These are phyloP conservation scores for Termitomyces sp. DNA, from an alignment of 768 basidiomycete species.

Conservation along the genomic window DNA sequence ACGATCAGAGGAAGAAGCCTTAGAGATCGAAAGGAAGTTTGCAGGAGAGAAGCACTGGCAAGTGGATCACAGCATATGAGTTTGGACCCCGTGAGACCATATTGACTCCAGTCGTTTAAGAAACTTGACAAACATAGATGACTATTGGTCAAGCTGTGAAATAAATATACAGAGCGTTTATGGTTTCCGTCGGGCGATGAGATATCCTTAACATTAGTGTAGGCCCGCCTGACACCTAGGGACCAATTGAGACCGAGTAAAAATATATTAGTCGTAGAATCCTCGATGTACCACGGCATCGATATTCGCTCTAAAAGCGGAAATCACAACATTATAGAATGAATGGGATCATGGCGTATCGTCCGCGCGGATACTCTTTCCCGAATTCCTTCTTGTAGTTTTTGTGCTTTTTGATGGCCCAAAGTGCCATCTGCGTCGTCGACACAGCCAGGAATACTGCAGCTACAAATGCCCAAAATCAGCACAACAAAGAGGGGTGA, in stretches of 20 bases:
- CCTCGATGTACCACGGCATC: not conserved
- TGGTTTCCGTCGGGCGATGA: no score
- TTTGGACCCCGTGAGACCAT: not conserved
- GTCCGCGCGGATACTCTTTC: slow-evolving; percentile 64
- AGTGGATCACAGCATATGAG: not conserved
- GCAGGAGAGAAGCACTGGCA: no score
- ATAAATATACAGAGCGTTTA: not conserved
- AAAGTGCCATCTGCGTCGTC: slow-evolving; percentile 66
- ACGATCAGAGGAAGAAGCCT: no score
- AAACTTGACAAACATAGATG: not conserved
- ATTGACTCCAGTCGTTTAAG: not conserved
- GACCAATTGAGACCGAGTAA: not conserved
- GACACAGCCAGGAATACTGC: slow-evolving; percentile 61
- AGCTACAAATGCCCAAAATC: slow-evolving; percentile 28
- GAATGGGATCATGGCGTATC: slow-evolving; percentile 82
- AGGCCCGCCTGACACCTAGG: not conserved
- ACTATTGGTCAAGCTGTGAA: no score
- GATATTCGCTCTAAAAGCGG: not conserved
- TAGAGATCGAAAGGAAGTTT: no score
- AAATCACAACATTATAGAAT: slow-evolving; percentile 35
- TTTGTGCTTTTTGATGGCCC: slow-evolving; percentile 90
- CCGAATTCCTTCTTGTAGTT: slow-evolving; percentile 94
- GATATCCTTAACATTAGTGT: not conserved
- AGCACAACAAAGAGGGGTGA: not conserved
- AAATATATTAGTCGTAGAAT: not conserved